Base-by-base conservation (phyloP, 305 asterid species). In the Euphrasia arctica region DNA sequence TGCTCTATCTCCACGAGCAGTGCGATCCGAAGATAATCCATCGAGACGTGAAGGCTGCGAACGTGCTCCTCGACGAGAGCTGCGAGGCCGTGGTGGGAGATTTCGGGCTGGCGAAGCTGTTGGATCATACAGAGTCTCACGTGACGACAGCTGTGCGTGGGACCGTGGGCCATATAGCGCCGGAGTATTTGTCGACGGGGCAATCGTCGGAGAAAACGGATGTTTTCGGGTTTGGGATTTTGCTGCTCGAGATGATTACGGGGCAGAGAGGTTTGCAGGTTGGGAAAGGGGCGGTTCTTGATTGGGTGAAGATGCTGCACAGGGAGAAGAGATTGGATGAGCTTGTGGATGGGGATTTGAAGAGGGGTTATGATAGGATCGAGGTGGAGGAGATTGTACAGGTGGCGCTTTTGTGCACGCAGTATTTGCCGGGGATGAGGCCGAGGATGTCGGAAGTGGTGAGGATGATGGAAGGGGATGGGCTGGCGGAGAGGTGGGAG, bases 71-170 rank as follows among this genome's bases (percentile, higher is more conserved):
- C 0, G 97, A 91, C 57, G 98, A 89, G 48, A 82, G 79, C 14
- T 91, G 89, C 29, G 98, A 89, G 81, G 98, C 98, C 9, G 98
- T 91, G 36, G 98, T 91, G 42, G 98, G 98, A 63, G 98, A 91
- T 72, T 91, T 91, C 63, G 98, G 98, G 41, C 45, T 91, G 75
- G 98, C 97, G 4, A 91, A 91, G 89, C 98, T 91, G 25, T 69
- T 91, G 72, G 98, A 91, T 73, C 98, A 85, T 60, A 85, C 85
- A 52, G 98, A 89, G 66, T 82, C 98, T 0, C 98, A 91, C 34
- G 98, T 91, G 47, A 89, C 98, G 4, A 91, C 98, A 0, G 98
- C 98, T 54, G 97, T 91, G 1, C 85, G 98, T 41, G 98, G 98
- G 63, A 91, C 98, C 1, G 98, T 87, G 51, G 98, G 98, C 7